Evolutionary conservation across 345 rosid species (phyloP).

Genomic region (Camelina hispida): DNA sequence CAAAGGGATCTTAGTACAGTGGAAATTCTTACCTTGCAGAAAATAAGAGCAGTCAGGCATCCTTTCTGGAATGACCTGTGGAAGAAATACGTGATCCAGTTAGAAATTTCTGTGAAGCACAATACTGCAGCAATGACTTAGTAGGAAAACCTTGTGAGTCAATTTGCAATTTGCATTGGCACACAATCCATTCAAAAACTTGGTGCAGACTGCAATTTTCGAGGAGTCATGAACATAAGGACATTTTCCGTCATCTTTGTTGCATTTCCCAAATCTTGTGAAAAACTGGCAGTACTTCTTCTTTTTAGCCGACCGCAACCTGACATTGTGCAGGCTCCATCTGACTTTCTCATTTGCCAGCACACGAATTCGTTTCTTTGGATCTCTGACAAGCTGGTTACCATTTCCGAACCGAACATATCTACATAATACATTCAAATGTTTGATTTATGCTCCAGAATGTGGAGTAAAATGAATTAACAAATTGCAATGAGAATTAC

Average conservation of each 20-base stretch:
- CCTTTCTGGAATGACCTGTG: constrained; percentile 95
- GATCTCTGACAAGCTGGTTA: constrained; percentile 92
- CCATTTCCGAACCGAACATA: constrained; percentile 95
- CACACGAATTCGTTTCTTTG: constrained; percentile 85
- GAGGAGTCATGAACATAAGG: constrained; percentile 90
- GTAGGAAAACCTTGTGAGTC: constrained; percentile 81
- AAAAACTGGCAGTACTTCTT: constrained; percentile 91
- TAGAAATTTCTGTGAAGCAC: constrained; percentile 28
- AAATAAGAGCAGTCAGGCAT: constrained; percentile 98
- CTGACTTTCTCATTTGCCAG: constrained; percentile 95
- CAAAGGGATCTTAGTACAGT: constrained; percentile 10
- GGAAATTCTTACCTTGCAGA: constrained; percentile 68
- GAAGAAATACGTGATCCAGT: constrained; percentile 31
- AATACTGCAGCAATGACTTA: constrained; percentile 31
- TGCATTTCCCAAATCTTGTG: constrained; percentile 97
- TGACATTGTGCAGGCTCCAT: constrained; percentile 95
- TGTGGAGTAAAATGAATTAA: not conserved
- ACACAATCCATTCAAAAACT: constrained; percentile 85
- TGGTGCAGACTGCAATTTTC: constrained; percentile 95
- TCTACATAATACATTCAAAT: constrained; percentile 53
- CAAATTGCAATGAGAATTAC: constrained; percentile 42
- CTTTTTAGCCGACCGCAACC: constrained; percentile 79
- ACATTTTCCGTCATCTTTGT: constrained; percentile 91
- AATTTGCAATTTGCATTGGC: constrained; percentile 75
- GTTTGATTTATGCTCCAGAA: constrained; percentile 18